Conservation (phyloP, 805 yeast genomes). For the Wickerhamiella dianesei region DNA sequence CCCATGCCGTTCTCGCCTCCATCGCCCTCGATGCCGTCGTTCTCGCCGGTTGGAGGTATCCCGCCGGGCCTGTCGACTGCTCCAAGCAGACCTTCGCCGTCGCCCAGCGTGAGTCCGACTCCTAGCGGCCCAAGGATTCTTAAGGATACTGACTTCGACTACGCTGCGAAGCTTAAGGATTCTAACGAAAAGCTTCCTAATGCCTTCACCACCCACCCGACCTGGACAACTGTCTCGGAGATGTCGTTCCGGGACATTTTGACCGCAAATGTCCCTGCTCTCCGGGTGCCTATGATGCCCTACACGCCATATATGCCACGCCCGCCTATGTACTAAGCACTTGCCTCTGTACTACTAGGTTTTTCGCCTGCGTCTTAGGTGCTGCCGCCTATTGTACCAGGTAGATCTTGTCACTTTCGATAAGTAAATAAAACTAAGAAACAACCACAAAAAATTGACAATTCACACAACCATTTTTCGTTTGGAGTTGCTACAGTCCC, state of each 20-base stretch:
- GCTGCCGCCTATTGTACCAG: too few relatives aligned
- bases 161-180: constrained; percentile 22
- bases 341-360: too few relatives aligned
- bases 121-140: constrained; percentile 3
- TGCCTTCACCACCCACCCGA: constrained; percentile 15
- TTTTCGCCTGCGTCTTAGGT: too few relatives aligned
- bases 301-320: neutral
- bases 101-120: neutral
- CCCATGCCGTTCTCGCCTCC: constrained; percentile 9
- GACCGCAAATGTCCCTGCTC: neutral
- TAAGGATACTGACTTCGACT: constrained; percentile 10
- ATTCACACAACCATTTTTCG: neutral
- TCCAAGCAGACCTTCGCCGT: neutral
- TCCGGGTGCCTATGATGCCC: constrained; percentile 2
- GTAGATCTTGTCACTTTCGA: neutral
- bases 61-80: neutral
- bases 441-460: neutral
- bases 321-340: neutral
- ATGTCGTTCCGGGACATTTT: constrained; percentile 11
- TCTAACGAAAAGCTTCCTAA: constrained; percentile 24
- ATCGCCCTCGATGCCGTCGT: constrained; percentile 5
- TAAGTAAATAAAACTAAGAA: neutral
- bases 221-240: constrained; percentile 12
- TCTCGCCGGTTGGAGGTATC: neutral
- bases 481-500: too few relatives aligned